A percentile compares a stretch with the other conserved stretches of the same genome.
phyloP scores from a whole-genome alignment of 2,329 filamentous ascomycete species.

The Trichophaea hybrida region DNA sequence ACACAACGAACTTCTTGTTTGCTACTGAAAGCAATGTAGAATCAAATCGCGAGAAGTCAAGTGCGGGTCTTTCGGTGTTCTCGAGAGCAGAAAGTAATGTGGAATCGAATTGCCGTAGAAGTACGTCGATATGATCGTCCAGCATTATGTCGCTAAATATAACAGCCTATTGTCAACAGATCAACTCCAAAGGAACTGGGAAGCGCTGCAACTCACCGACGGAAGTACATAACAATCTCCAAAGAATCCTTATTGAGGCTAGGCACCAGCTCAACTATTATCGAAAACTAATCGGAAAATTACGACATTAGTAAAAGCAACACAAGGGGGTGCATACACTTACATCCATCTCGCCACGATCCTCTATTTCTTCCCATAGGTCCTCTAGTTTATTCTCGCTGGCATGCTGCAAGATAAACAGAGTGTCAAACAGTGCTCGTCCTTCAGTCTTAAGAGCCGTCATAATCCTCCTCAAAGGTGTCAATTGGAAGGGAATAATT shows the following conservation, averaged over 20 bases:
- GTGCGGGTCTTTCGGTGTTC: slow-evolving; percentile 25
- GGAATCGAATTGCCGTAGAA: slow-evolving; percentile 29
- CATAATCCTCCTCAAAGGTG: slow-evolving; percentile 59
- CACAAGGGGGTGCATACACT: slow-evolving; percentile 24
- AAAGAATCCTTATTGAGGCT: slow-evolving; percentile 40
- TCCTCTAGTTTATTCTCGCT: slow-evolving; percentile 43
- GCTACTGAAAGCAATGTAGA: slow-evolving; percentile 14
- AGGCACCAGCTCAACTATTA: slow-evolving; percentile 63
- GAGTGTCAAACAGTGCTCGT: slow-evolving; percentile 57
- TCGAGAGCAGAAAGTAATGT: slow-evolving; percentile 30
- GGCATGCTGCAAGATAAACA: slow-evolving; percentile 63
- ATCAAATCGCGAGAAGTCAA: slow-evolving; percentile 28
- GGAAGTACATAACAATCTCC: slow-evolving; percentile 48
- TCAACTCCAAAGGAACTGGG: background rate
- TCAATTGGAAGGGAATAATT: slow-evolving; percentile 55
- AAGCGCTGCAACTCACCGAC: slow-evolving; percentile 29
- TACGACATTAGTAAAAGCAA: slow-evolving; percentile 19
- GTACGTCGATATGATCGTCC: slow-evolving; percentile 21
- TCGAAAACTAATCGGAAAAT: slow-evolving; percentile 38
- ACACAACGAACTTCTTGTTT: background rate
- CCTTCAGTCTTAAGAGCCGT: slow-evolving; percentile 35
- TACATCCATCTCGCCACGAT: slow-evolving; percentile 54
- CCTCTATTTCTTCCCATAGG: slow-evolving; percentile 44
- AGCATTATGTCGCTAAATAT: slow-evolving; percentile 21
- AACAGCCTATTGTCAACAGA: background rate